A percentile compares a stretch with the other conserved stretches of the same genome.
Evolutionary conservation across 2,329 filamentous ascomycete genomes (phyloP).

Genomic region (Phyllachora maydis): DNA sequence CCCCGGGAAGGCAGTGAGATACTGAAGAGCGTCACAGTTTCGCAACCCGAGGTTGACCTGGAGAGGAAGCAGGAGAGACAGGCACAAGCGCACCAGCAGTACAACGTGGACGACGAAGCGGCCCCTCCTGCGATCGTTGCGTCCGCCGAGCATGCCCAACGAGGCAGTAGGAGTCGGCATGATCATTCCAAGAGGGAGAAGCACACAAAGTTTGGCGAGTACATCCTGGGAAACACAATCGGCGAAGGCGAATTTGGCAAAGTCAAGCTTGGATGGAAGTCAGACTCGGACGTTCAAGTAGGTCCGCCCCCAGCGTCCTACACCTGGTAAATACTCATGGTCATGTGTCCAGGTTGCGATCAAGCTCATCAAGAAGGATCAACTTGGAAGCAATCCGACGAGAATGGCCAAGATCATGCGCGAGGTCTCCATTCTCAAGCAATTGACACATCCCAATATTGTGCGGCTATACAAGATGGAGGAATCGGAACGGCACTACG

Average conservation of each 20-base stretch:
- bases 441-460: constrained; percentile 84
- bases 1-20: constrained; percentile 62
- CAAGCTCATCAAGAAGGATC: constrained; percentile 89
- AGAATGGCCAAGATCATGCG: constrained; percentile 92
- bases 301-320: constrained; percentile 1
- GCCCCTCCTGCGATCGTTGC: constrained; percentile 21
- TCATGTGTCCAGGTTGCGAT: constrained; percentile 56
- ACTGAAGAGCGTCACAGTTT: constrained; percentile 56
- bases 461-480: constrained; percentile 96
- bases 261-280: constrained; percentile 96
- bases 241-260: constrained; percentile 98
- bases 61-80: constrained; percentile 51
- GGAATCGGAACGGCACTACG: constrained; percentile 90
- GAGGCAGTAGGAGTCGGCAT: constrained; percentile 33
- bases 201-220: constrained; percentile 81
- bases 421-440: constrained; percentile 80
- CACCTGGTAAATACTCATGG: neutral
- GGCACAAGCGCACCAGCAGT: constrained; percentile 31
- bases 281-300: constrained; percentile 73
- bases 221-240: constrained; percentile 85
- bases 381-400: constrained; percentile 69
- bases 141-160: constrained; percentile 22
- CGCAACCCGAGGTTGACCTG: constrained; percentile 54
- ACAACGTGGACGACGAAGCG: constrained; percentile 21
- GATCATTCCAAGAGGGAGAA: constrained; percentile 44